Evolutionary conservation across 306 rosid genomes (phyloP), one percentile per base, ranked within the genome.

Genomic region (Lablab purpureus): DNA sequence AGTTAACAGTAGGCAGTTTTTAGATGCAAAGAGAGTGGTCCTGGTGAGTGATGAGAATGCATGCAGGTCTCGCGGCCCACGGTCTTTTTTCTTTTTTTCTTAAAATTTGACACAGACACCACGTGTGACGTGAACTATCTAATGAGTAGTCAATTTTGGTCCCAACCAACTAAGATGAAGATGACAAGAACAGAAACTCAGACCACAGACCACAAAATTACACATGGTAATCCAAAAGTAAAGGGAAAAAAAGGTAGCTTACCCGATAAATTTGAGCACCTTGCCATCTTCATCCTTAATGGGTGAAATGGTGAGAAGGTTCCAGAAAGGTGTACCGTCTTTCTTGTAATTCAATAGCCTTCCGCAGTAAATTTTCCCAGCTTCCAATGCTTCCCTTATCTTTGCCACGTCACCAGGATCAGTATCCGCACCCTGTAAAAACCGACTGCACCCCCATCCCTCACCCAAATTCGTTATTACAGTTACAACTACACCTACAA

Each of bases 251-350:
- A 0, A 6, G 30, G 1, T 45, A 36, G 82, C 95, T 74, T 15
- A 92, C 99, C 99, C 99, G 34, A 95, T 95, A 60, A 91, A 91
- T 81, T 95, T 95, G 76, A 95, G 88, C 8, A 92, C 88, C 52
- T 90, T 88, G 14, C 96, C 99, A 17, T 83, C 78, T 2, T 95
- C 96, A 22, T 91, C 97, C 75, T 95, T 92, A 32, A 95, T 92
- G 17, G 99, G 99, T 8, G 99, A 83, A 81, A 95, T 84, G 4
- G 99, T 95, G 49, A 95, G 97, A 55, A 95, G 87, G 72, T 95
- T 95, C 99, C 99, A 95, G 67, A 90, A 95, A 0, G 97, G 91
- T 6, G 97, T 91, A 62, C 99, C 99, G 55, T 95, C 98, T 67
- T 95, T 95, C 89, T 95, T 95, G 85, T 95, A 95, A 87, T 95